phyloP scores from a whole-genome alignment of 2,329 filamentous ascomycete species.

The Lojkania enalia region DNA sequence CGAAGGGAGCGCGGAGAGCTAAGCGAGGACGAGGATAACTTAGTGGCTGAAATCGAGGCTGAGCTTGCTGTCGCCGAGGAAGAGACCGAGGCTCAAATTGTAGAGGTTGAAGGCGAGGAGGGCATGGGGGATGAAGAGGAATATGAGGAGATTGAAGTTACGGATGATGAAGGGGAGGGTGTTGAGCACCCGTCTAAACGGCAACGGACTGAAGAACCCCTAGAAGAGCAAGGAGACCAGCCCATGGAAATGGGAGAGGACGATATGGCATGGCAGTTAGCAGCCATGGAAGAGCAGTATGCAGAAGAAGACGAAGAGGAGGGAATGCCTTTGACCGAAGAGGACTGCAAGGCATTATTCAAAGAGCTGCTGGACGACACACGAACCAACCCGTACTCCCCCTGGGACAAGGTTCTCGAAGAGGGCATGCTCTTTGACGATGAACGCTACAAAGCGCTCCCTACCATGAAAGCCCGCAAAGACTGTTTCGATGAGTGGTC shows the following conservation, averaged over 20 bases:
- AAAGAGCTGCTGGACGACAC: slow-evolving; percentile 84
- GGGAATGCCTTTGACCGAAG: slow-evolving; percentile 70
- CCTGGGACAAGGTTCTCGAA: slow-evolving; percentile 89
- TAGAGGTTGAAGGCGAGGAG: slow-evolving; percentile 44
- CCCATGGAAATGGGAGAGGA: slow-evolving; percentile 86
- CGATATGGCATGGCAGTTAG: slow-evolving; percentile 90
- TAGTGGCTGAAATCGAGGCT: slow-evolving; percentile 38
- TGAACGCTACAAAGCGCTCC: slow-evolving; percentile 79
- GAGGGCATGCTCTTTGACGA: slow-evolving; percentile 83
- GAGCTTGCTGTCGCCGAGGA: slow-evolving; percentile 35
- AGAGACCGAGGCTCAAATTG: slow-evolving; percentile 32
- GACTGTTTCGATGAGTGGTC: slow-evolving; percentile 87
- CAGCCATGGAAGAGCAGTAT: slow-evolving; percentile 74
- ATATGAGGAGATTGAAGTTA: slow-evolving; percentile 78
- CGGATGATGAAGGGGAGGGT: slow-evolving; percentile 57
- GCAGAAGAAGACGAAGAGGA: slow-evolving; percentile 74
- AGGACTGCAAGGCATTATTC: slow-evolving; percentile 78
- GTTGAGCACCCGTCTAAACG: slow-evolving; percentile 52
- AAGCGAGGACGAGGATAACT: slow-evolving; percentile 37
- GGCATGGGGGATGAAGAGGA: slow-evolving; percentile 65
- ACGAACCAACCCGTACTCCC: slow-evolving; percentile 80
- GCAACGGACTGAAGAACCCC: slow-evolving; percentile 50
- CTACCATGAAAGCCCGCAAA: slow-evolving; percentile 77
- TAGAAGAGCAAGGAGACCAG: slow-evolving; percentile 50
- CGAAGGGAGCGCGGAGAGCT: slow-evolving; percentile 52